These are phyloP conservation scores for Aciculoconidium aculeatum DNA, from an alignment of 805 yeast genomes.

Conservation along the genomic window DNA sequence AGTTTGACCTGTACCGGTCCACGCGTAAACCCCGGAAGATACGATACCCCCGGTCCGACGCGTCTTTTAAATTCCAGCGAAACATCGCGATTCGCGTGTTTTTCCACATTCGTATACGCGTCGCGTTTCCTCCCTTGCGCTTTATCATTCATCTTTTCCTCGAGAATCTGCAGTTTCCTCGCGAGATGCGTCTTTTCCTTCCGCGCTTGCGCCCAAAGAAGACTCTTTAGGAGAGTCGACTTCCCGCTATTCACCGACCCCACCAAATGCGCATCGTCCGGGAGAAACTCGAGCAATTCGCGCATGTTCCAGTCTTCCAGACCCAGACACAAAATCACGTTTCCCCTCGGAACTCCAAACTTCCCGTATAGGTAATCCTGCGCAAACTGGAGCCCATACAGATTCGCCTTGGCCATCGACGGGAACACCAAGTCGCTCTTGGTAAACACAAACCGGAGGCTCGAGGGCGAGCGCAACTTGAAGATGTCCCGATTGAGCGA, in stretches of 20 bases:
- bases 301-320: conserved; percentile 47
- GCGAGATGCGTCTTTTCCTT: conserved; percentile 4
- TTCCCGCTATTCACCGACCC: conserved; percentile 73
- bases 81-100: conserved; percentile 6
- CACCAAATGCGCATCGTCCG: conserved; percentile 42
- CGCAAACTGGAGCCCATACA: conserved; percentile 24
- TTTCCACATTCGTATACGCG: conserved; percentile 4
- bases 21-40: conserved; percentile 71
- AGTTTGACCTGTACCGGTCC: conserved; percentile 30
- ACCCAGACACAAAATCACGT: conserved; percentile 48
- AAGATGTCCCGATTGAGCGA: conserved; percentile 37
- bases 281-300: conserved; percentile 31
- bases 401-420: conserved; percentile 19
- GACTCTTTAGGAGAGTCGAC: conserved; percentile 49
- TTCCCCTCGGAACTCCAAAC: conserved; percentile 27
- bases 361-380: conserved; percentile 29
- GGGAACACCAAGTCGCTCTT: conserved; percentile 41
- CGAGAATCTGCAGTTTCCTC: conserved; percentile 7
- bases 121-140: conserved; percentile 4
- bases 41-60: conserved; percentile 43
- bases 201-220: conserved; percentile 22
- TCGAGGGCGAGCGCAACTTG: conserved; percentile 25
- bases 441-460: conserved; percentile 35
- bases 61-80: conserved; percentile 17
- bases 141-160: conserved; percentile 13